Percentiles rank a stretch among this genome's conserved stretches.
These are phyloP conservation scores for Nicotiana benthamiana DNA, from an alignment of 257 asterid species.

Conservation along the genomic window DNA sequence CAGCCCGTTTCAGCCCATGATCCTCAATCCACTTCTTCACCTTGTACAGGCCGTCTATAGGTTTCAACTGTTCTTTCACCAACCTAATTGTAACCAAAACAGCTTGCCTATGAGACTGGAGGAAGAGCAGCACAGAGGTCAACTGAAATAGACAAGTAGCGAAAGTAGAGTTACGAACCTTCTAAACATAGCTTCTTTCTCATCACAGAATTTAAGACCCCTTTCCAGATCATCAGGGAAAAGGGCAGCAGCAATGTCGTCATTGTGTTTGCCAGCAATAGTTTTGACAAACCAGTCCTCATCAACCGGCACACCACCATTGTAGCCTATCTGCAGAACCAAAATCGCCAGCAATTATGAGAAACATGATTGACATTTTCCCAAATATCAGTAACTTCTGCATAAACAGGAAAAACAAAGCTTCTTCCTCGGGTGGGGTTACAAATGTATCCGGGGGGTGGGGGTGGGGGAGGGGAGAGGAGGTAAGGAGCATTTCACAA, in stretches of 20 bases:
- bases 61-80: slow-evolving; percentile 60
- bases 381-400: neutral
- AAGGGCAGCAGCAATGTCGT: slow-evolving; percentile 58
- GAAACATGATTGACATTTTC: neutral
- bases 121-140: neutral
- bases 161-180: slow-evolving; percentile 27
- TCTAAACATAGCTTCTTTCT: slow-evolving; percentile 83
- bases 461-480: neutral
- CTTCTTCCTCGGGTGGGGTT: neutral
- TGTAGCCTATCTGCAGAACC: slow-evolving; percentile 65
- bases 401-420: neutral
- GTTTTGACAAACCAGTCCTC: slow-evolving; percentile 53
- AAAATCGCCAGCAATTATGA: neutral
- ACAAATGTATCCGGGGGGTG: neutral
- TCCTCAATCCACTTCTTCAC: slow-evolving; percentile 80
- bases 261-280: slow-evolving; percentile 86
- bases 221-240: slow-evolving; percentile 76
- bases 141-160: neutral
- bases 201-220: slow-evolving; percentile 66
- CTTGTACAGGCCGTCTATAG: slow-evolving; percentile 58
- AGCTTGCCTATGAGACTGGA: neutral
- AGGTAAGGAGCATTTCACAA: neutral
- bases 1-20: slow-evolving; percentile 83
- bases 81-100: slow-evolving; percentile 40
- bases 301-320: slow-evolving; percentile 72